Evolutionary conservation across 345 rosid species (phyloP), one percentile per base, ranked within the genome.

Genomic region (Citrus maxima): DNA sequence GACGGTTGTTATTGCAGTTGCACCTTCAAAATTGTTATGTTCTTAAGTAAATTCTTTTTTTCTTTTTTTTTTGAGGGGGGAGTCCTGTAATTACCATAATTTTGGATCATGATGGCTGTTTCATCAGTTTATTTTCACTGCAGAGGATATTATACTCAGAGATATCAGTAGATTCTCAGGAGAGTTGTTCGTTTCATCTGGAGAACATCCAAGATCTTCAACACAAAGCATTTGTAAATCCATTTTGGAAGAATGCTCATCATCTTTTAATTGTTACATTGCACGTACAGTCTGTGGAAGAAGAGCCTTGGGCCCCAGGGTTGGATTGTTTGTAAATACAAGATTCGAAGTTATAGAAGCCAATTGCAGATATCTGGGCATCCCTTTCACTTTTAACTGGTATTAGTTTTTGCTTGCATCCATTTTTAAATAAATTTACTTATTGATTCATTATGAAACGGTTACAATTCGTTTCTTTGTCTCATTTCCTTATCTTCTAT

Each of bases 101-200:
- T 60, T n/a, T 30, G 40, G 30, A 30, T 56, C 34, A 38, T 58
- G 34, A 56, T 67, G 40, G 67, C 32, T 75, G 13, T 85, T 75
- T 78, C 34, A 71, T 62, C 27, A 27, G 10, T 74, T 6, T 71
- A 19, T 75, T 79, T 62, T 64, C 72, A 71, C 55, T 72, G 84
- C 88, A 88, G 95, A 88, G 76, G 81, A 86, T 90, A 89, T 88
- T 62, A 82, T 84, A 21, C 80, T 78, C 75, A 80, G 76, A 64
- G 95, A 88, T 82, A 76, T 86, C 65, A 38, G 75, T 76, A 81
- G 77, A 79, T 64, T 67, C 77, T 73, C 76, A 1, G 86, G 84
- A 59, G 87, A 78, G 77, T 80, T 73, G 55, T 81, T 58, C 70
- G 12, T 65, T 76, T 70, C 80, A 77, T 70, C 75, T 27, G 81